Base-by-base conservation (phyloP, 805 yeast genomes). In the Yarrowia sp. region DNA sequence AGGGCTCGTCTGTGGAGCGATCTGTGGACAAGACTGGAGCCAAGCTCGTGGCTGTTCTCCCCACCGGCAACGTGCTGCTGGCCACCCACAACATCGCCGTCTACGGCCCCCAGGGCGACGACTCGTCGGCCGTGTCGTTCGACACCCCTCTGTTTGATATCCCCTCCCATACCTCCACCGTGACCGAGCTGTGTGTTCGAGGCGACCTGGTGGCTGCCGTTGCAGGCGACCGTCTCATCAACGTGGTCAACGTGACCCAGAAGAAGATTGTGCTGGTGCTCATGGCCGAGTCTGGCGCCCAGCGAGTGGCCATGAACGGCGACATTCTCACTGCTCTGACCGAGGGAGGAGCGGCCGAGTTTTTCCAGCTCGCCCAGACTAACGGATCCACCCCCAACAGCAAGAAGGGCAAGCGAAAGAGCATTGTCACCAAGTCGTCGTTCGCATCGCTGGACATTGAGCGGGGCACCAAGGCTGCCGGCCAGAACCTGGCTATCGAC, bases 151-250 rank as follows among this genome's bases (percentile, higher is more conserved):
- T 58, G 9, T 81, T 80, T 71, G 82, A 87, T 1, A 86, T 85
- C 74, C 92, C 96, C 1, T 96, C 94, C 34, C 96, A 91, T 74
- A 85, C 90, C 38, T 83, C 90, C 19, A 30, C 55, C 8, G 46
- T 61, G 7, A 47, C 55, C 46, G 55, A 61, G 42, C 43, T 61
- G 36, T 36, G 42, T n/a, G 66, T 46, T 19, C 43, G 71, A 15
- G 74, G 76, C 40, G 76, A 77, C 9, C 83, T 92, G 72, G 76
- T 90, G 50, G 87, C 95, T 1, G 84, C 89, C 64, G 96, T 97
- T 1, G 80, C 80, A 42, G 88, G 87, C 69, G 98, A 93, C 76
- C 84, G 98, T 72, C 92, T 91, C 76, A 82, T 92, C 71, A 91
- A 91, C 75, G 79, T 90, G 43, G 87, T 89, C 74, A 83, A 88